Conservation (phyloP, 345 rosid species). For the Eucalyptus shirleyi region DNA sequence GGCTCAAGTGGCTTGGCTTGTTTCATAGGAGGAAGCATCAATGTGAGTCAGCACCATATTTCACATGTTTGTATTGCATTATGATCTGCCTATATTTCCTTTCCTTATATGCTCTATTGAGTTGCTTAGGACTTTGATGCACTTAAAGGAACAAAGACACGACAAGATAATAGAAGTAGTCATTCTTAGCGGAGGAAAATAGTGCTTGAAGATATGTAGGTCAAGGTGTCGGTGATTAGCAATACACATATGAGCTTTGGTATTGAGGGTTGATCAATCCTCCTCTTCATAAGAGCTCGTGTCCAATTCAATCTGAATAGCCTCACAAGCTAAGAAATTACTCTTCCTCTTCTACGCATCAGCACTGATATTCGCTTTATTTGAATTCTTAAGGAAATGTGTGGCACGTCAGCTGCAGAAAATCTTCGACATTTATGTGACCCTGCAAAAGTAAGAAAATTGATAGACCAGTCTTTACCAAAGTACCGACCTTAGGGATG, state of each 20-base stretch:
- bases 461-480: background rate
- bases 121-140: background rate
- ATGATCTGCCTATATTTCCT: background rate
- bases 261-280: background rate
- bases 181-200: background rate
- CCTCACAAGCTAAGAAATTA: background rate
- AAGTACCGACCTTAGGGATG: background rate
- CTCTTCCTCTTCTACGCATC: background rate
- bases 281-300: background rate
- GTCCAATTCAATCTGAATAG: background rate
- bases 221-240: background rate
- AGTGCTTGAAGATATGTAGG: background rate
- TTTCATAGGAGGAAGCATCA: constrained; percentile 88
- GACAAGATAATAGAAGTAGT: background rate
- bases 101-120: background rate
- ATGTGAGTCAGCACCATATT: constrained; percentile 25
- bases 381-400: background rate
- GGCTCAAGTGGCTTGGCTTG: constrained; percentile 98
- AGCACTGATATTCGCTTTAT: background rate
- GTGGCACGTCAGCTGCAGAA: background rate
- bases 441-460: background rate
- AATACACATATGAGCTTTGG: background rate
- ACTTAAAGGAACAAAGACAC: background rate
- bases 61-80: background rate
- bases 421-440: background rate